These are phyloP conservation scores for Amanita inopinata DNA, from an alignment of 768 basidiomycete species.

Conservation along the genomic window DNA sequence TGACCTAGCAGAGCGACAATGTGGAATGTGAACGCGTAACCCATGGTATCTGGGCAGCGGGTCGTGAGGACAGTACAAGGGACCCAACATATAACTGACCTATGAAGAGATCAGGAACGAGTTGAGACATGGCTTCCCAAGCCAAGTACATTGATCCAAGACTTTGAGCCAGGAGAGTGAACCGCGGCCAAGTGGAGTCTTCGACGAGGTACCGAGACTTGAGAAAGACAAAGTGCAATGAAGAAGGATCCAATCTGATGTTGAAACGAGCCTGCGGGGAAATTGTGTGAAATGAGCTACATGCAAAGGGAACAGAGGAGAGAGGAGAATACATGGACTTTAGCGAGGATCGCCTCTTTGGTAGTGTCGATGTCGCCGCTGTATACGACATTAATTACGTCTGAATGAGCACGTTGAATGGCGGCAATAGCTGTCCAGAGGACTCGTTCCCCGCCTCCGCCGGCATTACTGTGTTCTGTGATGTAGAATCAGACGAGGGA, in stretches of 20 bases:
- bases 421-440: constrained; percentile 84
- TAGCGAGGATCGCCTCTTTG: constrained; percentile 71
- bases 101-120: constrained; percentile 87
- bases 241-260: constrained; percentile 54
- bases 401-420: constrained; percentile 56
- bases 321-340: constrained; percentile 58
- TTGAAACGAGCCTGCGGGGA: constrained; percentile 62
- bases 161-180: constrained; percentile 90
- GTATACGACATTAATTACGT: constrained; percentile 73
- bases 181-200: constrained; percentile 76
- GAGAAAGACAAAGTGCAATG: constrained; percentile 79
- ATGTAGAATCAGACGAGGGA: constrained; percentile 24
- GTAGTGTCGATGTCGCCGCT: constrained; percentile 77
- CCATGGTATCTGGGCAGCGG: constrained; percentile 77
- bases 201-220: constrained; percentile 62
- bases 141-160: constrained; percentile 78
- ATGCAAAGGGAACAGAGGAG: not conserved
- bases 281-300: not conserved
- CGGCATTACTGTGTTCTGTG: constrained; percentile 66
- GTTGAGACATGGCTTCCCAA: constrained; percentile 67
- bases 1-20: constrained; percentile 52
- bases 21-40: constrained; percentile 91
- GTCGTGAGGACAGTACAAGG: constrained; percentile 8
- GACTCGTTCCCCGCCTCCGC: constrained; percentile 94
- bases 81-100: constrained; percentile 35